Conservation (phyloP, 2,329 filamentous ascomycete genomes). For the Emergomyces africanus region DNA sequence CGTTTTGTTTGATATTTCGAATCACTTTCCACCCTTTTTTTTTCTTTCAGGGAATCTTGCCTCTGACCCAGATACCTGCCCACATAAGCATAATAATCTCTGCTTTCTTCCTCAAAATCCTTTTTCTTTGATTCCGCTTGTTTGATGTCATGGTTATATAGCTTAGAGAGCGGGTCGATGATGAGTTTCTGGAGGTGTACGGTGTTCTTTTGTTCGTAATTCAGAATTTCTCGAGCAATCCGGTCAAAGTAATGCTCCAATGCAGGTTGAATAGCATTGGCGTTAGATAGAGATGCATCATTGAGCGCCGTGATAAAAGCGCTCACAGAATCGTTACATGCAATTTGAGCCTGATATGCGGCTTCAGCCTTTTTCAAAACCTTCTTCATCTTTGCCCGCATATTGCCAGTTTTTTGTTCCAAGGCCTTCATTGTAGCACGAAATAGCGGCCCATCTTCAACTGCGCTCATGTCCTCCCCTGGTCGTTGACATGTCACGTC, state of each 20-base stretch:
- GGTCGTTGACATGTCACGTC: conserved; percentile 80
- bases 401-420: conserved; percentile 91
- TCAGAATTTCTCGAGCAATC: conserved; percentile 79
- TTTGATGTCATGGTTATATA: conserved; percentile 95
- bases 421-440: conserved; percentile 91
- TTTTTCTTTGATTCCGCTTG: conserved; percentile 93
- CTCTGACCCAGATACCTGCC: conserved; percentile 91
- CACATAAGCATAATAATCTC: conserved; percentile 95
- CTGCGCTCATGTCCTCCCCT: conserved; percentile 68
- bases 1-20: conserved; percentile 92
- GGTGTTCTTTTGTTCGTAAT: conserved; percentile 76
- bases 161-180: conserved; percentile 81
- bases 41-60: conserved; percentile 91
- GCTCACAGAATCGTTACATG: conserved; percentile 74
- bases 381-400: conserved; percentile 91
- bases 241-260: conserved; percentile 98
- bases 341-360: conserved; percentile 62
- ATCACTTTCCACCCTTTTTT: conserved; percentile 90
- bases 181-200: conserved; percentile 79
- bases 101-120: conserved; percentile 97
- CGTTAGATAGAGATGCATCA: conserved; percentile 81
- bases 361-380: conserved; percentile 90
- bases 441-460: conserved; percentile 90
- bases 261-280: conserved; percentile 91
- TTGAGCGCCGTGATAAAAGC: conserved; percentile 75